Evolutionary conservation across 495 filamentous ascomycete genomes (phyloP).

Genomic region (Tuber magnatum): DNA sequence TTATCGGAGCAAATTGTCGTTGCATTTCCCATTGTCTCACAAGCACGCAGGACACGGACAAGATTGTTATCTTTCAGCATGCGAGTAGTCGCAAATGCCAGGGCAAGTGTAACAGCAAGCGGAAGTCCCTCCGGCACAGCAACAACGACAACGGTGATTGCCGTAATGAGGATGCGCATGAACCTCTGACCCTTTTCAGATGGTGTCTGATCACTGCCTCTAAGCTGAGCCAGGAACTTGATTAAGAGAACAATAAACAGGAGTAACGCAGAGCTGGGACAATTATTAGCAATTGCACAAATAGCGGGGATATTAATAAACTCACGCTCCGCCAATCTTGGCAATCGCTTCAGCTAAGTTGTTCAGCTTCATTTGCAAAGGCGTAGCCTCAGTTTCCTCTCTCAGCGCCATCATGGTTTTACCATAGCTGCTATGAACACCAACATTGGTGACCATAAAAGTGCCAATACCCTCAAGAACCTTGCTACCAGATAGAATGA

Average conservation of each 20-base stretch:
- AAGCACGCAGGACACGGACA: slow-evolving; percentile 66
- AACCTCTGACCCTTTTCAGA: slow-evolving; percentile 65
- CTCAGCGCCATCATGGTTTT: slow-evolving; percentile 81
- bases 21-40: slow-evolving; percentile 83
- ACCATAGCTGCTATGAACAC: slow-evolving; percentile 64
- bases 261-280: slow-evolving; percentile 52
- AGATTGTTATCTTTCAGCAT: slow-evolving; percentile 79
- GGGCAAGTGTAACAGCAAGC: slow-evolving; percentile 70
- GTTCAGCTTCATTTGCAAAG: slow-evolving; percentile 69
- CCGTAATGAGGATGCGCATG: slow-evolving; percentile 72
- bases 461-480: slow-evolving; percentile 73
- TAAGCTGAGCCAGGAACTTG: slow-evolving; percentile 62
- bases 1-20: slow-evolving; percentile 82
- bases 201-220: slow-evolving; percentile 44
- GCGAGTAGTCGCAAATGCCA: slow-evolving; percentile 71
- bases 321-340: slow-evolving; percentile 58
- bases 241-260: slow-evolving; percentile 71
- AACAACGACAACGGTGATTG: slow-evolving; percentile 74
- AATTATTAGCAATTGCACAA: slow-evolving; percentile 37
- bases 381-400: slow-evolving; percentile 67
- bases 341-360: slow-evolving; percentile 69
- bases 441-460: slow-evolving; percentile 69
- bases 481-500: slow-evolving; percentile 75
- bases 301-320: slow-evolving; percentile 41
- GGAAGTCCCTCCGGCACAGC: slow-evolving; percentile 79